A percentile compares a stretch with the other conserved stretches of the same genome.
Conservation (phyloP, 352 stramenopile genomes). For the Phytophthora aleatoria region DNA sequence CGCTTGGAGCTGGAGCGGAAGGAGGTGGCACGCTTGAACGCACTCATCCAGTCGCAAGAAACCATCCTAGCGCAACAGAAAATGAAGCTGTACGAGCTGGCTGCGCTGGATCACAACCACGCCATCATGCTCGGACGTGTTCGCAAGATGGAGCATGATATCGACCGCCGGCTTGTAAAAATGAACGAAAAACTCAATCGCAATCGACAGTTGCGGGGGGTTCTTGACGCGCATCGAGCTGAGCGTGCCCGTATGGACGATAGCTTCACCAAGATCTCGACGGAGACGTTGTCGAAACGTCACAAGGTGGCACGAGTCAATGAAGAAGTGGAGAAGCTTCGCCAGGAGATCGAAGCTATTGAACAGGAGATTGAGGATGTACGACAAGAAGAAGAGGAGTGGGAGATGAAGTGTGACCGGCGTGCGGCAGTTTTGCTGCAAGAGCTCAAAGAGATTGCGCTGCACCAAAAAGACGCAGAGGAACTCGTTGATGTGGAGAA, state of each 20-base stretch:
- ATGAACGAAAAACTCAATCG: conserved; percentile 81
- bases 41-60: conserved; percentile 73
- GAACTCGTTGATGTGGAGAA: conserved; percentile 60
- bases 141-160: conserved; percentile 84
- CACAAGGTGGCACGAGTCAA: conserved; percentile 50
- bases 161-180: conserved; percentile 81
- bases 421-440: conserved; percentile 56
- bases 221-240: conserved; percentile 68
- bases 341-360: conserved; percentile 51
- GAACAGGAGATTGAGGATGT: conserved; percentile 68
- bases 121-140: conserved; percentile 58
- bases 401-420: conserved; percentile 62
- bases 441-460: conserved; percentile 72
- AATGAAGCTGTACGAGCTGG: conserved; percentile 76
- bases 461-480: conserved; percentile 59
- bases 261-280: conserved; percentile 76
- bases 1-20: conserved; percentile 79
- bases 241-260: conserved; percentile 77
- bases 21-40: conserved; percentile 67
- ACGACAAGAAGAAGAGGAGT: conserved; percentile 62
- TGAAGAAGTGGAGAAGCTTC: conserved; percentile 62
- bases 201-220: conserved; percentile 68
- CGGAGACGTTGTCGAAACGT: conserved; percentile 62
- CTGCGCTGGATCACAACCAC: conserved; percentile 74
- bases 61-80: conserved; percentile 65